These are phyloP conservation scores for Neoboletus brunneissimus DNA, from an alignment of 768 basidiomycete species.

Conservation along the genomic window DNA sequence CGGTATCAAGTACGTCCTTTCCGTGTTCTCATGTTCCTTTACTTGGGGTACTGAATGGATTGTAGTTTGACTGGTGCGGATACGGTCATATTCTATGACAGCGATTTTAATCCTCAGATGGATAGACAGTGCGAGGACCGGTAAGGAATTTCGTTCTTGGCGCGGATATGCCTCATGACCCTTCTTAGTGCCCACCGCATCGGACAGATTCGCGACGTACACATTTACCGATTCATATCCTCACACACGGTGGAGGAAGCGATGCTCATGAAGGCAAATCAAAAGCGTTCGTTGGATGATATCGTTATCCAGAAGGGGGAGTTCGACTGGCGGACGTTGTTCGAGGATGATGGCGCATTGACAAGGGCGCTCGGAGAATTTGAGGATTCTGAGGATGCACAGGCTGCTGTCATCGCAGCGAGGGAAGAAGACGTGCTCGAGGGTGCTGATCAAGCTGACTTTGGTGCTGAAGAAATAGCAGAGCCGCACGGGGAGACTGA, in stretches of 20 bases:
- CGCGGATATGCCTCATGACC: neutral
- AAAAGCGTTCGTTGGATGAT: constrained; percentile 88
- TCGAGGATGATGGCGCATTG: constrained; percentile 61
- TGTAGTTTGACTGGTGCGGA: constrained; percentile 79
- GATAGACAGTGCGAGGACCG: constrained; percentile 95
- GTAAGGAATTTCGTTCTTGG: constrained; percentile 36
- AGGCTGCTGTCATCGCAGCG: constrained; percentile 75
- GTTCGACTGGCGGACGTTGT: constrained; percentile 90
- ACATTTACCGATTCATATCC: constrained; percentile 93
- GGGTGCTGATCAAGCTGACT: constrained; percentile 80
- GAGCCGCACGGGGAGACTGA: constrained; percentile 31
- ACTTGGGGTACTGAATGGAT: constrained; percentile 16
- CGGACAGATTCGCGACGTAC: constrained; percentile 93
- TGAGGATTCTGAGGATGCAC: constrained; percentile 85
- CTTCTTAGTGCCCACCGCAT: constrained; percentile 86
- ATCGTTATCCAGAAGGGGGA: constrained; percentile 92
- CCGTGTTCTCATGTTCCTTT: constrained; percentile 12
- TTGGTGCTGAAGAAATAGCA: constrained; percentile 47
- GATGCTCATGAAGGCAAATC: constrained; percentile 95
- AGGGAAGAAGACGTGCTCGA: constrained; percentile 68
- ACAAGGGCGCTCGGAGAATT: constrained; percentile 78
- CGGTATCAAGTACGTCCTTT: constrained; percentile 81
- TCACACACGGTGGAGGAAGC: constrained; percentile 92
- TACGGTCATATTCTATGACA: constrained; percentile 97
- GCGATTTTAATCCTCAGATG: constrained; percentile 97